phyloP scores from a whole-genome alignment of 1,139 yeast genomes.

The Nakaseomyces sp. region DNA sequence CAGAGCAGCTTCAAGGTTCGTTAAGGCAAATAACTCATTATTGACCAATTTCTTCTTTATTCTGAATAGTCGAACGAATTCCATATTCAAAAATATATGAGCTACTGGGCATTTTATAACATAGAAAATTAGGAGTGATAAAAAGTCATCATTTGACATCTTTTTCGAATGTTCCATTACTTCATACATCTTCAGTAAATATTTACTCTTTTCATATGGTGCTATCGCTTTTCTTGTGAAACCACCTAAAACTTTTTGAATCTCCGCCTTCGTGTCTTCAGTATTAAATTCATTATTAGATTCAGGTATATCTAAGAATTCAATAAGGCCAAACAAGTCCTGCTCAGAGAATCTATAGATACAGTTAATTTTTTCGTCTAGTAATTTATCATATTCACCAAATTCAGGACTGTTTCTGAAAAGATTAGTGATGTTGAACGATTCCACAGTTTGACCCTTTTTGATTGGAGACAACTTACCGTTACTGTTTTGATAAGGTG shows the following conservation, averaged over 20 bases:
- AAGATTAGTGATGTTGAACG: constrained; percentile 18
- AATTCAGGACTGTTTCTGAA: constrained; percentile 29
- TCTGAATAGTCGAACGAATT: constrained; percentile 49
- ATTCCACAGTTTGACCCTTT: constrained; percentile 7
- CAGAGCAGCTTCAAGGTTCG: constrained; percentile 58
- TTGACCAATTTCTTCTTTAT: constrained; percentile 40
- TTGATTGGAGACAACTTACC: neutral
- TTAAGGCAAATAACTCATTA: constrained; percentile 48
- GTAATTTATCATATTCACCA: constrained; percentile 22
- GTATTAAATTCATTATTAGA: constrained; percentile 8
- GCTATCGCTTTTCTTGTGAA: constrained; percentile 12
- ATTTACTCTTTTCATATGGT: constrained; percentile 26
- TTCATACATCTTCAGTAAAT: constrained; percentile 23
- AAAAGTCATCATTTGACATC: constrained; percentile 39
- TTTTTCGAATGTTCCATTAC: constrained; percentile 20
- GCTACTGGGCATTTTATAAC: constrained; percentile 37
- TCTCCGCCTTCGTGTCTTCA: constrained; percentile 12
- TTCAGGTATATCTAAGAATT: constrained; percentile 19
- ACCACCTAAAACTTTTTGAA: constrained; percentile 14
- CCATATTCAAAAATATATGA: constrained; percentile 40
- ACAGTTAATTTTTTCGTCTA: constrained; percentile 20
- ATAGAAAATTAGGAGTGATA: constrained; percentile 48
- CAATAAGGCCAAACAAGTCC: constrained; percentile 19
- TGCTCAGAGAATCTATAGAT: constrained; percentile 16
- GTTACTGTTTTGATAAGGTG: neutral